Evolutionary conservation across 257 asterid species (phyloP).

Genomic region (Voacanga thouarsii): DNA sequence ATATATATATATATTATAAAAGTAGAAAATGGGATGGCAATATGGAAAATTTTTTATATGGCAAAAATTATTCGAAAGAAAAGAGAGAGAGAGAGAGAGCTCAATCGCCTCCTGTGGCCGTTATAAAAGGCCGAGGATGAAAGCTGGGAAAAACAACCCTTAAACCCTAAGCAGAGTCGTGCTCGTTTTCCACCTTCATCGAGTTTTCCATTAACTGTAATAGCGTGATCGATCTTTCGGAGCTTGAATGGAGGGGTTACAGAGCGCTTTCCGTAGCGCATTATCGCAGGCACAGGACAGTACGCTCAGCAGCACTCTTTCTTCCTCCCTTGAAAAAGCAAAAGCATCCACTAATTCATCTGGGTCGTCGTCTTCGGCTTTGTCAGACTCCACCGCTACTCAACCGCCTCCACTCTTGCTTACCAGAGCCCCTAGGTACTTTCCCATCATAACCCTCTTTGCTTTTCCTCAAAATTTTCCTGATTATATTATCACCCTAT

Average conservation of each 20-base stretch:
- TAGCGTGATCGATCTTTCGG: neutral
- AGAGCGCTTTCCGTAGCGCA: conserved; percentile 43
- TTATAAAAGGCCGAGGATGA: no score
- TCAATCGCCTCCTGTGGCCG: no score
- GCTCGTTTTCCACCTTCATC: no score
- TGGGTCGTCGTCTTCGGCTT: conserved; percentile 22
- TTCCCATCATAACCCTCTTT: neutral
- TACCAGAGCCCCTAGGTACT: conserved; percentile 50
- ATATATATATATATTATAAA: no score
- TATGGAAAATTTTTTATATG: no score
- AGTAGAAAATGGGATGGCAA: no score
- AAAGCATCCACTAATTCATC: conserved; percentile 29
- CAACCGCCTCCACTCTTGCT: conserved; percentile 46
- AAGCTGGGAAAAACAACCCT: no score
- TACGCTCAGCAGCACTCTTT: conserved; percentile 33
- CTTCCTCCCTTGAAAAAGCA: conserved; percentile 50
- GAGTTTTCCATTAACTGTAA: no score
- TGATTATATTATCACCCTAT: neutral
- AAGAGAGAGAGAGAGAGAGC: no score
- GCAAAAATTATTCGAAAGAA: no score
- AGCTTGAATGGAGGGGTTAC: conserved; percentile 54
- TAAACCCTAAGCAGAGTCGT: no score
- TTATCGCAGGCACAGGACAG: conserved; percentile 46
- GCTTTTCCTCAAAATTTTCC: neutral
- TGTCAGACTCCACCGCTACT: conserved; percentile 30